Evolutionary conservation across 768 basidiomycete genomes (phyloP), one percentile per base, ranked within the genome.

Genomic region (Lyophyllum shimeji): DNA sequence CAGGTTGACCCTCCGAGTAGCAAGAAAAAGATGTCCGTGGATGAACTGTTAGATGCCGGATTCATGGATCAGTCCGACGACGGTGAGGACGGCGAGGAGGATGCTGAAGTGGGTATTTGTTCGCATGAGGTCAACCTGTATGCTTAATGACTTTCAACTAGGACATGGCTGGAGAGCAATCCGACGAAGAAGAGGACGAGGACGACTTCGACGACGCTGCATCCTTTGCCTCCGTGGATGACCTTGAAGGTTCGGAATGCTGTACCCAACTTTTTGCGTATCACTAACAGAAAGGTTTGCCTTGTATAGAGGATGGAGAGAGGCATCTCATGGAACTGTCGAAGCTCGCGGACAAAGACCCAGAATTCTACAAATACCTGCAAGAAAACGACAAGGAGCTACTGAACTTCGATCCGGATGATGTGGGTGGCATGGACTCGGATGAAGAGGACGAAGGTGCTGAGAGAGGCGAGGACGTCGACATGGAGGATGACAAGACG

Each of bases 351-450:
- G 90, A 96, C 71, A 94, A 93, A 69, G 96, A 99, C 70, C 96
- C 96, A n/a, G 96, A 97, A 67, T 99, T 98, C 75, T 99, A 85
- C 87, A 93, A 95, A 73, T 99, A 95, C 68, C 79, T 99, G 1
- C 89, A 95, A 74, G 93, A 98, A 72, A 95, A 99, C 66, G 97
- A 99, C 71, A 76, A 79, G 56, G 95, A 94, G 53, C 76, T 98
- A n/a, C 78, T 99, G 2, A 81, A 92, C 3, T 98, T 98, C 66
- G 76, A 84, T 39, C 74, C 80, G 0, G 63, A 77, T 51, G 71
- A 65, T 21, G 71, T 69, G 1, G 71, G 69, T 1, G 76, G 66
- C 2, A 73, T 68, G 12, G 80, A 72, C 5, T 78, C 72, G 1
- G 80, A 75, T 9, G 82, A 78, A 2, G 77, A 75, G 7, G 79